phyloP scores from a whole-genome alignment of 164 flowering plant species.

The Buxus sempervirens region DNA sequence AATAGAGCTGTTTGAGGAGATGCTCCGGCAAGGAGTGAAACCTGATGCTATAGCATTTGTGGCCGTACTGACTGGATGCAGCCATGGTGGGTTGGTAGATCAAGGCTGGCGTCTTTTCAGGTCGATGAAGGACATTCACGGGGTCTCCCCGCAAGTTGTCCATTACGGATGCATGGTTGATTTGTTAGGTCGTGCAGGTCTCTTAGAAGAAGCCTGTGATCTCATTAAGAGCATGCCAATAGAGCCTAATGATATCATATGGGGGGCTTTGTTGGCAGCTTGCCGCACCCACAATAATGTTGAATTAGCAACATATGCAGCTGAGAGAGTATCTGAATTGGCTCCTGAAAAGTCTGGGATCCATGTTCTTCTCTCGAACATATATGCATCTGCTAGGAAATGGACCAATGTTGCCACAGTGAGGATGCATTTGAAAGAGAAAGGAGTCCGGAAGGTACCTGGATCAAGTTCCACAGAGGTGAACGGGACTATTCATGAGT shows the following conservation, averaged over 20 bases:
- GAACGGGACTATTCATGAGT: conserved; percentile 43
- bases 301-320: conserved; percentile 39
- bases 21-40: conserved; percentile 40
- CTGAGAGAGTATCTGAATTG: conserved; percentile 28
- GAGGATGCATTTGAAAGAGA: conserved; percentile 44
- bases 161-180: conserved; percentile 66
- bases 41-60: conserved; percentile 49
- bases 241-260: conserved; percentile 46
- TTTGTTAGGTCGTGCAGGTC: conserved; percentile 54
- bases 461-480: conserved; percentile 59
- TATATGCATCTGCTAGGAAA: conserved; percentile 52
- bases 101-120: conserved; percentile 38
- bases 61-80: conserved; percentile 46
- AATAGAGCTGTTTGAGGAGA: conserved; percentile 37
- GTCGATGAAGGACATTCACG: conserved; percentile 32
- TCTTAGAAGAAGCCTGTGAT: conserved; percentile 35
- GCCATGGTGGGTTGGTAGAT: conserved; percentile 48
- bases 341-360: conserved; percentile 35
- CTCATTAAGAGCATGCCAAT: conserved; percentile 50
- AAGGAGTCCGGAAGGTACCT: conserved; percentile 44
- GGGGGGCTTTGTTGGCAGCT: conserved; percentile 51
- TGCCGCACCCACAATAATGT: conserved; percentile 38
- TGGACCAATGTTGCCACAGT: conserved; percentile 57
- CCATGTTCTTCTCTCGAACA: conserved; percentile 51
- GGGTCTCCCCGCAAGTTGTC: conserved; percentile 31